These are phyloP conservation scores for Neolecta irregularis DNA, from an alignment of 1,139 yeast genomes.

Conservation along the genomic window DNA sequence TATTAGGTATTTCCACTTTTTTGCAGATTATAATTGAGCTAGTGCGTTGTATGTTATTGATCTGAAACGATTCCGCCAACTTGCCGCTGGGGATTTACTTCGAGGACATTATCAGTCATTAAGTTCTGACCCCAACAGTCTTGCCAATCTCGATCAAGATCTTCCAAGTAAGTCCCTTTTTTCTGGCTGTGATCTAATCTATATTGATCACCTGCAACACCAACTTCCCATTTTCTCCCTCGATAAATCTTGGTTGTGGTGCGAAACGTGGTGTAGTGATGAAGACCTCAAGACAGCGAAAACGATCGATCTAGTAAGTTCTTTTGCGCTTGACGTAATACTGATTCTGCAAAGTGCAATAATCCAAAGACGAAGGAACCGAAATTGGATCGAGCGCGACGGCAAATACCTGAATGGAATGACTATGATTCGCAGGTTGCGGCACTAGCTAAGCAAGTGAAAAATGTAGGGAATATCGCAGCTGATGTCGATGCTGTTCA, in stretches of 20 bases:
- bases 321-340: no score
- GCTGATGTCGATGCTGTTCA: no score
- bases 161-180: no score
- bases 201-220: slow-evolving; percentile 50
- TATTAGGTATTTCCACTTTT: slow-evolving; percentile 25
- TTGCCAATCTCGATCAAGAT: slow-evolving; percentile 80
- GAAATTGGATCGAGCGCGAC: slow-evolving; percentile 53
- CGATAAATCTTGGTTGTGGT: slow-evolving; percentile 81
- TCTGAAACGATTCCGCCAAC: slow-evolving; percentile 44
- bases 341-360: no score
- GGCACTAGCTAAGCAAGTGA: slow-evolving; percentile 15
- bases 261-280: slow-evolving; percentile 85
- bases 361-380: slow-evolving; percentile 70
- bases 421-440: slow-evolving; percentile 43
- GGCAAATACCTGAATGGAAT: slow-evolving; percentile 68
- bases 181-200: no score
- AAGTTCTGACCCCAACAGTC: slow-evolving; percentile 62
- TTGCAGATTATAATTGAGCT: slow-evolving; percentile 2
- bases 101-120: slow-evolving; percentile 78
- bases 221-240: slow-evolving; percentile 52
- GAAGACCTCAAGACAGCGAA: slow-evolving; percentile 45
- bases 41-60: slow-evolving; percentile 78
- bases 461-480: no score
- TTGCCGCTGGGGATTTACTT: slow-evolving; percentile 61
- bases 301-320: slow-evolving; percentile 64